Conservation (phyloP, 1,284 basidiomycete species). For the Ustilago bromivora region DNA sequence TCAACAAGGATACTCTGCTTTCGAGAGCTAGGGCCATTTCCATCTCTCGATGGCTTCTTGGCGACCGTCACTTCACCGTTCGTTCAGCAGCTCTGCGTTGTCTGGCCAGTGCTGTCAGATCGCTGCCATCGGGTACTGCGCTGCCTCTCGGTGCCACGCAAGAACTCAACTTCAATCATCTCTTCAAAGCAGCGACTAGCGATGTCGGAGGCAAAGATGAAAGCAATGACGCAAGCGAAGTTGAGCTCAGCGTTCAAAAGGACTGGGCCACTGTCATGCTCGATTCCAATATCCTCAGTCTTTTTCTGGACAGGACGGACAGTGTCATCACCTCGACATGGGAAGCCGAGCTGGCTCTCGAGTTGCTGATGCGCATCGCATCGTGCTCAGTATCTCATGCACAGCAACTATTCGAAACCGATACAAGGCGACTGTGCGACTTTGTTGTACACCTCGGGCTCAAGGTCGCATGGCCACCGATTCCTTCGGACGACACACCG, state of each 20-base stretch:
- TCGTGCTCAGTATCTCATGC: slow-evolving; percentile 43
- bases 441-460: slow-evolving; percentile 45
- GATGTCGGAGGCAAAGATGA: slow-evolving; percentile 11
- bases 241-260: slow-evolving; percentile 35
- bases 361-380: slow-evolving; percentile 42
- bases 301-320: slow-evolving; percentile 39
- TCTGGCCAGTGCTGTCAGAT: slow-evolving; percentile 31
- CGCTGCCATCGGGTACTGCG: slow-evolving; percentile 29
- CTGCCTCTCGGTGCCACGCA: slow-evolving; percentile 21
- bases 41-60: slow-evolving; percentile 53
- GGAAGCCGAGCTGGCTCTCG: slow-evolving; percentile 43
- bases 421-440: slow-evolving; percentile 28
- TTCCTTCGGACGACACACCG: slow-evolving; percentile 4
- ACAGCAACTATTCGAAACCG: slow-evolving; percentile 19
- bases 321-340: slow-evolving; percentile 42
- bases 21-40: slow-evolving; percentile 40
- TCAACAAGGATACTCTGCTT: slow-evolving; percentile 27
- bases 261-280: slow-evolving; percentile 49
- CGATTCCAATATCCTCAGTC: slow-evolving; percentile 27
- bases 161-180: slow-evolving; percentile 24
- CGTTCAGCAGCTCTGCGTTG: slow-evolving; percentile 53
- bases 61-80: slow-evolving; percentile 59
- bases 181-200: slow-evolving; percentile 10
- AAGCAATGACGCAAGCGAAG: slow-evolving; percentile 36
- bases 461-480: slow-evolving; percentile 44